Evolutionary conservation across 371 early-diverging fungal genomes (phyloP).

Genomic region (Actinomortierella wolfii): DNA sequence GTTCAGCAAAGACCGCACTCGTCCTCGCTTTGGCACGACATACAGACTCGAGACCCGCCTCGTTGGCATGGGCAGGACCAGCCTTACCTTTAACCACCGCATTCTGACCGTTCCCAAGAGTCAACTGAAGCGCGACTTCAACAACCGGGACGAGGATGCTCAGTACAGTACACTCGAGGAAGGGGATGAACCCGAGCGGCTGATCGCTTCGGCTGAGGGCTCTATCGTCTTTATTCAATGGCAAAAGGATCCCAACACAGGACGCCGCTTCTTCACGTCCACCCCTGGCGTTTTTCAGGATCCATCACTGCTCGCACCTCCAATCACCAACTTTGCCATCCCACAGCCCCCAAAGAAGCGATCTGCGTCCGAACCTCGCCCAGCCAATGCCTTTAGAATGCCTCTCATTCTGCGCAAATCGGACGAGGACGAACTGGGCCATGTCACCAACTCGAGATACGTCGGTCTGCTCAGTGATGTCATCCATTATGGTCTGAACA

Average conservation of each 20-base stretch:
- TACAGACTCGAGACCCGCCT: conserved; percentile 32
- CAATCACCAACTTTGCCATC: conserved; percentile 11
- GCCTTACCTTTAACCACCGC: conserved; percentile 26
- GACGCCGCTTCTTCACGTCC: conserved; percentile 31
- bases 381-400: conserved; percentile 26
- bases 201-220: conserved; percentile 34
- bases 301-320: conserved; percentile 10
- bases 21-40: conserved; percentile 17
- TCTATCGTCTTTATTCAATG: conserved; percentile 30
- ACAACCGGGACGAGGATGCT: conserved; percentile 21
- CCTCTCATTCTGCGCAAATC: conserved; percentile 37
- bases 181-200: conserved; percentile 27
- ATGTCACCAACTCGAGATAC: conserved; percentile 41
- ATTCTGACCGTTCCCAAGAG: conserved; percentile 31
- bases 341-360: conserved; percentile 13
- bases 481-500: conserved; percentile 27
- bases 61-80: conserved; percentile 23
- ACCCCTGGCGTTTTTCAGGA: conserved; percentile 27
- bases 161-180: conserved; percentile 11
- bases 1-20: background rate
- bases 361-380: conserved; percentile 9
- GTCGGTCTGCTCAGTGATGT: conserved; percentile 30
- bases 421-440: conserved; percentile 38
- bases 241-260: conserved; percentile 25
- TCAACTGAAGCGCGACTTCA: conserved; percentile 28